Base-by-base conservation (phyloP, 2,329 filamentous ascomycete genomes). In the Cadophora luteo-olivacea region DNA sequence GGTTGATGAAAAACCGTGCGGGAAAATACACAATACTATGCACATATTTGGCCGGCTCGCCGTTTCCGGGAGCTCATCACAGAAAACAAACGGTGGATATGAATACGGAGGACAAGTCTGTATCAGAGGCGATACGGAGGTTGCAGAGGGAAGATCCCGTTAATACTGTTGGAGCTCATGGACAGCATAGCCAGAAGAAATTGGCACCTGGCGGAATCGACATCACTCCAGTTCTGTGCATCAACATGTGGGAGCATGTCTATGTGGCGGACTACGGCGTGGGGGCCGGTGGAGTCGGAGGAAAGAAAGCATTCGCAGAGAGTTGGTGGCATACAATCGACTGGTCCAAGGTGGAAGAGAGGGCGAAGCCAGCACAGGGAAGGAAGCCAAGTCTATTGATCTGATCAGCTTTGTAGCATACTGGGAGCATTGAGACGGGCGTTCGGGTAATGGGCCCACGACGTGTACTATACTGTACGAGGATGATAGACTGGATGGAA, bases 171-270 rank as follows among this genome's bases (percentile, higher is more conserved):
- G 79, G 80, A 70, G 71, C 76, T 12, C 72, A 76, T 69, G 75
- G 75, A 33, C 69, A 72, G 38, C 69, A 72, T 41, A 75, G 72
- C 54, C 73, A 75, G 51, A 69, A 70, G 32, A 80, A 79, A 66
- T 79, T 85, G 68, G 85, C 89, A 5, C 89, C 91, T 1, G 91
- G 91, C 49, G 90, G 90, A 68, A 85, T 88, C 72, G 86, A 91
- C 61, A 80, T 94, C 41, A 84, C 89, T 67, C 94, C 95, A 14
- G 84, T 98, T 69, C 83, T 99, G 75, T 97, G 95, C 79, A 86
- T 98, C 69, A 98, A 94, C 82, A 97, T 94, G 5, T 99, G 96
- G 96, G 91, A 98, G 84, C 96, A 98, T 81, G 90, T 91, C 9
- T 99, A 92, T 88, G 82, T 98, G 79, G 86, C 87, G 66, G 94